Percentiles rank a stretch among this genome's conserved stretches.
Evolutionary conservation across 2,329 filamentous ascomycete species (phyloP).

Genomic region (Microdochium paspali): DNA sequence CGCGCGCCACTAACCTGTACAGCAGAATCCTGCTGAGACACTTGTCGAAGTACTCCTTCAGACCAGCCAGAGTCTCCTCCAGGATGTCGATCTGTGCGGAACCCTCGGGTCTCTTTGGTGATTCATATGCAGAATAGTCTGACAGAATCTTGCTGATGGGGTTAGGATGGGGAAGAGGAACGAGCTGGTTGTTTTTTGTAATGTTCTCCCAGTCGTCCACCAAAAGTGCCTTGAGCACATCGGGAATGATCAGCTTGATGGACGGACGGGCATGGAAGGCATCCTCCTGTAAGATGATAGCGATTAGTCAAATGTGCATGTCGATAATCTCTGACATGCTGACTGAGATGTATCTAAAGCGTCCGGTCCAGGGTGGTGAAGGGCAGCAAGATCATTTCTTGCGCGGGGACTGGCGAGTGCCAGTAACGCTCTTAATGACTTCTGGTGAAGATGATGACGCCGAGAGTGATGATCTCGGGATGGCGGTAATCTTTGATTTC

Average conservation of each 20-base stretch:
- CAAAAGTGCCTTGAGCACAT: constrained; percentile 81
- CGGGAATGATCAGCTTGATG: constrained; percentile 78
- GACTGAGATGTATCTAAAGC: neutral
- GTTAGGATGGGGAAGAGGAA: constrained; percentile 69
- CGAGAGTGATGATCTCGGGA: neutral
- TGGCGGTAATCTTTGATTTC: neutral
- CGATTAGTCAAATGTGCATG: neutral
- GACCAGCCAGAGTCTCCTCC: constrained; percentile 76
- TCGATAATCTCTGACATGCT: too few species aligned
- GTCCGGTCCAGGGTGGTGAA: too few species aligned
- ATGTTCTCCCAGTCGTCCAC: constrained; percentile 99
- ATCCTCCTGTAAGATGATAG: constrained; percentile 59
- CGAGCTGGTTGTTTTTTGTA: constrained; percentile 87
- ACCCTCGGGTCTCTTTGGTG: constrained; percentile 52
- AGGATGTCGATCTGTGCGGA: constrained; percentile 75
- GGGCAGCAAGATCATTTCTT: neutral
- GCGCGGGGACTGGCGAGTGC: neutral
- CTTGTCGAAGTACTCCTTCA: constrained; percentile 92
- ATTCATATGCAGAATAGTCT: constrained; percentile 68
- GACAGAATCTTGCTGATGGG: constrained; percentile 71
- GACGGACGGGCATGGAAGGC: constrained; percentile 74
- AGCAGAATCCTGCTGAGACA: constrained; percentile 79
- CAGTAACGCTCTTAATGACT: neutral
- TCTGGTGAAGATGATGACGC: neutral
- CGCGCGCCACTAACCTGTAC: constrained; percentile 49